Evolutionary conservation across 2,329 filamentous ascomycete species (phyloP), one percentile per base, ranked within the genome.

Genomic region (Aschersonia sp.): DNA sequence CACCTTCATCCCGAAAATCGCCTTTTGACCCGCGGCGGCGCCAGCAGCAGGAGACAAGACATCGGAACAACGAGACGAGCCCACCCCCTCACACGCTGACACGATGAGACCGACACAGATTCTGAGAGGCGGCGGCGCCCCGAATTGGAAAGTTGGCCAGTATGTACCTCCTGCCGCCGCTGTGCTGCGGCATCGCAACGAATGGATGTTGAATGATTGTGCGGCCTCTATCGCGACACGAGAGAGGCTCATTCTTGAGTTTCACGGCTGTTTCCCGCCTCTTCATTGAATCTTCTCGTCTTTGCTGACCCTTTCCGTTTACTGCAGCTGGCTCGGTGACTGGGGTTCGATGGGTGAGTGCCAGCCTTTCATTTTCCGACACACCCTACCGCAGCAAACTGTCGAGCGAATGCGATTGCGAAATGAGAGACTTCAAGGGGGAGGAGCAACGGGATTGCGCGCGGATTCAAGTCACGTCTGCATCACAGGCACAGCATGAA

Each of bases 281-380:
- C 22, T 22, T 22, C 22, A 22, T 22, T 3, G 22, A 22, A 22
- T 22, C 22, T 40, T 22, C 22, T 40, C 8, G n/a, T 42, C 40
- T 2, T n/a, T 29, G 12, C 12, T 29, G 40, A 14, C 40, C 4
- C 40, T 11, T 14, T 42, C 40, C n/a, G 9, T 42, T 42, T 10
- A 11, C 12, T 5, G 55, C 58, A 89, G 85, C 64, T 88, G 72
- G 67, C 69, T 89, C 50, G 85, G 85, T 57, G 68, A 68, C 65
- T 90, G 85, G 83, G 85, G 85, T 60, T 69, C 72, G 60, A 69
- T 89, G 55, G 85, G 84, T 87, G 78, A 71, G 79, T 78, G 8
- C 56, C 55, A 42, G 50, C 12, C 11, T 5, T 40, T 33, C 30
- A 29, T 10, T 42, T 30, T 42, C 10, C 10, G 47, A 42, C 45